Base-by-base conservation (phyloP, 2,329 filamentous ascomycete species). In the Monilinia laxa region DNA sequence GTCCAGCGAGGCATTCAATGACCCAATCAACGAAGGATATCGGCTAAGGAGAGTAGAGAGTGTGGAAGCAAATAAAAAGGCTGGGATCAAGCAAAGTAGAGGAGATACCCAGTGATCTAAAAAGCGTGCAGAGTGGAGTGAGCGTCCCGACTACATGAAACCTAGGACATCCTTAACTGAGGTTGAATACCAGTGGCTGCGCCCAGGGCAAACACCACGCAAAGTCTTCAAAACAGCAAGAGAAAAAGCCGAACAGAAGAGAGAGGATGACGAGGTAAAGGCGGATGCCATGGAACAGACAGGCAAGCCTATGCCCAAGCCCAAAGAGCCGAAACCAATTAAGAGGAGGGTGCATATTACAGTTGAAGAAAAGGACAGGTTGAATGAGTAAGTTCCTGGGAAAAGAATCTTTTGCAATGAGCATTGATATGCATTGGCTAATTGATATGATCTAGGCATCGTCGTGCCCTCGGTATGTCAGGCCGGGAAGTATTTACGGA, bases 171-270 rank as follows among this genome's bases (percentile, higher is more conserved):
- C 20, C 1, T 38, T 60, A 42, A 60, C 57, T 1, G 57, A 60
- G 9, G 57, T 38, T 9, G 57, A 60, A 38, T 60, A 23, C 23
- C 12, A 60, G 18, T 60, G 57, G 57, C n/a, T 60, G 7, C 57
- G 45, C 23, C 45, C 57, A 3, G n/a, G 16, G 3, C n/a, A 14
- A 23, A 18, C 20, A 38, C 11, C 28, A 51, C 45, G 57, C 4
- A 28, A 25, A 0, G 28, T 60, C 9, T 60, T 60, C 9, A 16
- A 23, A 38, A 60, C 6, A 11, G 28, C 31, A n/a, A 23, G 14
- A 38, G 20, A 11, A 11, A 60, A 35, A 12, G 45, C 14, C 9
- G 20, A n/a, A 0, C 28, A 25, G 20, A n/a, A 60, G 12, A 51
- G 20, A 23, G 38, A 20, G 9, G 25, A 38, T 2, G 7, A 60